Conservation (phyloP, 768 basidiomycete species). For the Hypholoma sublateritium region DNA sequence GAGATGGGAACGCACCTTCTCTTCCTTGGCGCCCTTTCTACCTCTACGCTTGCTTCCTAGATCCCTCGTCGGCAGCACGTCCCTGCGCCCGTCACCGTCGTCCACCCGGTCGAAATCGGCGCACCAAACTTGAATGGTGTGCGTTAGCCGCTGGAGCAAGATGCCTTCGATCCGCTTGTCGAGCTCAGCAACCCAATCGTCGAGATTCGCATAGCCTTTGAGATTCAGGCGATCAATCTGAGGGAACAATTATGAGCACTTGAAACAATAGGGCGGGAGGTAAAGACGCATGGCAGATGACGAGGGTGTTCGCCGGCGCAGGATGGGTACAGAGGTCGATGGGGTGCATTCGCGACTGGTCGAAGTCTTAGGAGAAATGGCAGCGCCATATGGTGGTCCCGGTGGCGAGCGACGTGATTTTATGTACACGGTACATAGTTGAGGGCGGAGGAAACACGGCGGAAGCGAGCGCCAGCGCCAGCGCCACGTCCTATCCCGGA, state of each 20-base stretch:
- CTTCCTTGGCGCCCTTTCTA: constrained; percentile 74
- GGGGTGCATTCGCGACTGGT: no score
- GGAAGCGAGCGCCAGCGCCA: no score
- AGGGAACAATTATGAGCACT: neutral
- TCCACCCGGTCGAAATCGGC: constrained; percentile 79
- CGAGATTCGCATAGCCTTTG: constrained; percentile 94
- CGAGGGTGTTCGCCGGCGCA: no score
- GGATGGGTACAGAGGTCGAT: no score
- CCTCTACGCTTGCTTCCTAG: constrained; percentile 62
- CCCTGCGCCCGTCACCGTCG: constrained; percentile 60
- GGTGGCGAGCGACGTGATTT: no score
- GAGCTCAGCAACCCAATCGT: constrained; percentile 86
- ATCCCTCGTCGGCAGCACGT: constrained; percentile 50
- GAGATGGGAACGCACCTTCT: constrained; percentile 53
- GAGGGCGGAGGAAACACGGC: no score
- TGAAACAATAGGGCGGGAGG: neutral
- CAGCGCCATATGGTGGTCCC: no score
- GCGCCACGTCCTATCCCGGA: no score
- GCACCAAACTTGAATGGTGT: constrained; percentile 87
- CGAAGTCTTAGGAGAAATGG: no score
- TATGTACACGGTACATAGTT: no score
- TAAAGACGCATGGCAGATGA: constrained; percentile 60
- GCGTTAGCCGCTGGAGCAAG: constrained; percentile 68
- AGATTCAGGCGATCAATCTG: constrained; percentile 93
- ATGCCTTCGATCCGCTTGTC: constrained; percentile 83